These are phyloP conservation scores for Hirsutella minnesotensis DNA, from an alignment of 2,329 filamentous ascomycete species.

Conservation along the genomic window DNA sequence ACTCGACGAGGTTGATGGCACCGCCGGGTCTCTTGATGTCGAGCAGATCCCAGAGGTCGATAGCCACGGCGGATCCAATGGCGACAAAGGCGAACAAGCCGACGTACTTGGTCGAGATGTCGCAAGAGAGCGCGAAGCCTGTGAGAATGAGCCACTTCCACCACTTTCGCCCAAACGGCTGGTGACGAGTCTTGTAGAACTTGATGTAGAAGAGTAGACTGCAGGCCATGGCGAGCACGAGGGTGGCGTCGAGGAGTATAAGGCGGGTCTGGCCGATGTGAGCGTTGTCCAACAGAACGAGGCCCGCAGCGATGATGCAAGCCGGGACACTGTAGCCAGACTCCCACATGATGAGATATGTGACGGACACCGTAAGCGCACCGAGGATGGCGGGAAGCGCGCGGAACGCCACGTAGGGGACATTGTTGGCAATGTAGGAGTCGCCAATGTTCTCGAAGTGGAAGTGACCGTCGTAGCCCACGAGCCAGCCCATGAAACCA, in stretches of 20 bases:
- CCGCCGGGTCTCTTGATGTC: conserved; percentile 78
- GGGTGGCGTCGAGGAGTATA: conserved; percentile 86
- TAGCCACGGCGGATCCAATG: conserved; percentile 83
- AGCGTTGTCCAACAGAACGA: conserved; percentile 92
- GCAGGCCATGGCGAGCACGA: conserved; percentile 92
- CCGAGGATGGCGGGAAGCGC: conserved; percentile 86
- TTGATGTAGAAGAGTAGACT: conserved; percentile 90
- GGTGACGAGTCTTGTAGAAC: conserved; percentile 91
- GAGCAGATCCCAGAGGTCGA: conserved; percentile 91
- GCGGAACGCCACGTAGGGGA: conserved; percentile 93
- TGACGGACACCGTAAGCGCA: conserved; percentile 83
- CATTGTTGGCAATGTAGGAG: conserved; percentile 93
- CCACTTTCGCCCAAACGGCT: conserved; percentile 89
- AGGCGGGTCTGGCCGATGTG: conserved; percentile 93
- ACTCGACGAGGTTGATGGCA: conserved; percentile 65
- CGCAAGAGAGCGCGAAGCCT: conserved; percentile 87
- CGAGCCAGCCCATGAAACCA: conserved; percentile 91
- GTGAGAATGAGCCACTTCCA: conserved; percentile 99
- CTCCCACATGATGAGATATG: conserved; percentile 99
- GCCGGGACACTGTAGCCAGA: conserved; percentile 94
- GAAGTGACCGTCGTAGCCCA: conserved; percentile 94
- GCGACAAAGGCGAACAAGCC: conserved; percentile 95
- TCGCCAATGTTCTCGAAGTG: conserved; percentile 99
- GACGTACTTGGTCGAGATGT: conserved; percentile 98
- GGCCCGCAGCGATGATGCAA: conserved; percentile 70